Percentiles rank a stretch among this genome's conserved stretches.
Evolutionary conservation across 2,329 filamentous ascomycete species (phyloP).

Genomic region (Diaporthe eres): DNA sequence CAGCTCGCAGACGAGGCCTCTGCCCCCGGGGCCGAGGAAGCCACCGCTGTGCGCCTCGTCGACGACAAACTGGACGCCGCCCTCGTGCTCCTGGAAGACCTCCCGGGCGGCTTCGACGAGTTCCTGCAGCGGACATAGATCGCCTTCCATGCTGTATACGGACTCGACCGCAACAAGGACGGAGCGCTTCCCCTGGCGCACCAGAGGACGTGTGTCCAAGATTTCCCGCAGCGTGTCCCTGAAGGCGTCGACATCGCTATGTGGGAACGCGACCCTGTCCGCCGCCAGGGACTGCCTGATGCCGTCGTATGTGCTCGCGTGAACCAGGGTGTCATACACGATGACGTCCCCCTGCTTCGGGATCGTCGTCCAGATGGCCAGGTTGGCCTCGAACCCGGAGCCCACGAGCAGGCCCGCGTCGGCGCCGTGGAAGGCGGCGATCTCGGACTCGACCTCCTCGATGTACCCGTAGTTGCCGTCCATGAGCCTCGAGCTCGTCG

Average conservation of each 20-base stretch:
- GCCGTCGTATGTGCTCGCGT: conserved; percentile 76
- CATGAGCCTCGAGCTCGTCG: conserved; percentile 73
- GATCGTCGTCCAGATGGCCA: conserved; percentile 63
- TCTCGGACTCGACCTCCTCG: conserved; percentile 67
- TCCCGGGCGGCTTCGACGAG: conserved; percentile 54
- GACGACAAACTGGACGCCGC: conserved; percentile 64
- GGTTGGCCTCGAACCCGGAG: conserved; percentile 69
- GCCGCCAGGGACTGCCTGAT: conserved; percentile 70
- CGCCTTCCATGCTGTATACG: conserved; percentile 64
- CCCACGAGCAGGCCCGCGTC: conserved; percentile 71
- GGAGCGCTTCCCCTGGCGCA: conserved; percentile 48
- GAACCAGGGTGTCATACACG: conserved; percentile 75
- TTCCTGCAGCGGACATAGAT: conserved; percentile 56
- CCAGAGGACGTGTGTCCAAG: conserved; percentile 51
- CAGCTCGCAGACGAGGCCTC: conserved; percentile 63
- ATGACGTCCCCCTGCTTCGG: conserved; percentile 68
- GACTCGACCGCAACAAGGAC: conserved; percentile 58
- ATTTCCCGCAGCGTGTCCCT: conserved; percentile 54
- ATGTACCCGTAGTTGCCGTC: conserved; percentile 76
- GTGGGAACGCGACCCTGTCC: conserved; percentile 58
- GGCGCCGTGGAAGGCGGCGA: conserved; percentile 73
- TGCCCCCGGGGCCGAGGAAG: conserved; percentile 62
- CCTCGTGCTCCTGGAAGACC: conserved; percentile 47
- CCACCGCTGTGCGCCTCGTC: conserved; percentile 71
- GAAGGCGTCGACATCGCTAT: conserved; percentile 50